phyloP scores from a whole-genome alignment of 192 early-diverging fungal genomes.

The Pilobolus umbonatus region DNA sequence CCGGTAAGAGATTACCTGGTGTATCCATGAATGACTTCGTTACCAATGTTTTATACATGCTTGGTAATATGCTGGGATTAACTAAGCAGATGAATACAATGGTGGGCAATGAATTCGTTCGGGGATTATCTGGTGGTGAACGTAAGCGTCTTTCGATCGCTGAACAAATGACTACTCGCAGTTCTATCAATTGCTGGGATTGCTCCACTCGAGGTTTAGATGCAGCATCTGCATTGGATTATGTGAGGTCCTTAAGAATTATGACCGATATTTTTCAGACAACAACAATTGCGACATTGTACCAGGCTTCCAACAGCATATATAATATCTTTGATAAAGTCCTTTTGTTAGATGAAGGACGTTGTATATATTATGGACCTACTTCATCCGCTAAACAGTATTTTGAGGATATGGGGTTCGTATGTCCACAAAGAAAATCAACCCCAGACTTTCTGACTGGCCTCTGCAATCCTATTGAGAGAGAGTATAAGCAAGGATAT shows the following conservation, averaged over 20 bases:
- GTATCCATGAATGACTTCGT: slow-evolving; percentile 45
- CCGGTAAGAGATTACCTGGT: slow-evolving; percentile 46
- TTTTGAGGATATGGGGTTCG: slow-evolving; percentile 57
- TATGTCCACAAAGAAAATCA: slow-evolving; percentile 60
- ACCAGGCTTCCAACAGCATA: slow-evolving; percentile 74
- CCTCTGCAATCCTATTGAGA: slow-evolving; percentile 56
- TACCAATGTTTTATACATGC: slow-evolving; percentile 39
- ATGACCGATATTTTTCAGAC: slow-evolving; percentile 65
- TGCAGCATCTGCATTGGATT: slow-evolving; percentile 82
- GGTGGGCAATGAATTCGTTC: slow-evolving; percentile 70
- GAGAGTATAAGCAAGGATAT: slow-evolving; percentile 46
- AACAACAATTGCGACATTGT: slow-evolving; percentile 50
- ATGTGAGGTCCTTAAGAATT: slow-evolving; percentile 66
- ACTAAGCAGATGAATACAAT: slow-evolving; percentile 65
- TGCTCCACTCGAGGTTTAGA: slow-evolving; percentile 70
- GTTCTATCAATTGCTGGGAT: slow-evolving; percentile 56
- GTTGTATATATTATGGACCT: slow-evolving; percentile 68
- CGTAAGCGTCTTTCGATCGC: slow-evolving; percentile 75
- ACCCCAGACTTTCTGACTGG: slow-evolving; percentile 70
- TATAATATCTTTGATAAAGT: slow-evolving; percentile 69
- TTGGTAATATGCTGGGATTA: slow-evolving; percentile 46
- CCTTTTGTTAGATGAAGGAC: slow-evolving; percentile 61
- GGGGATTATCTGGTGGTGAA: slow-evolving; percentile 73
- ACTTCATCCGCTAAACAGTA: slow-evolving; percentile 51
- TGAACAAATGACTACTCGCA: slow-evolving; percentile 66